Conservation (phyloP, 345 rosid genomes). For the Populus tremula region DNA sequence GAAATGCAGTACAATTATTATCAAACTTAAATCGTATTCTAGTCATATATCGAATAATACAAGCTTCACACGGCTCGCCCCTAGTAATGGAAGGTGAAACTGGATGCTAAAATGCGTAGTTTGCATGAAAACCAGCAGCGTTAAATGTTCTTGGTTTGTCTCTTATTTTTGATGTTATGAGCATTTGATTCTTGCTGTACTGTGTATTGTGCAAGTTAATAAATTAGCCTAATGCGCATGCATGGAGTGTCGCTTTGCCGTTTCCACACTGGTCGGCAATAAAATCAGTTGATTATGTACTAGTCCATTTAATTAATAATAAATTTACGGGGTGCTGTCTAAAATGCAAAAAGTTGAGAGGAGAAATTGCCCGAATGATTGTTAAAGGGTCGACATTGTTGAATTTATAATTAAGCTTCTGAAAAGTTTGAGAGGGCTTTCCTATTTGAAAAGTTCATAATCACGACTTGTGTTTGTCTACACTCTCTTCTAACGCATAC, state of each 20-base stretch:
- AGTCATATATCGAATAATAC: background rate
- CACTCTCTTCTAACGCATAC: background rate
- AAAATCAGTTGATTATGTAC: background rate
- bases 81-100: conserved; percentile 11
- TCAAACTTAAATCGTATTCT: background rate
- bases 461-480: background rate
- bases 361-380: background rate
- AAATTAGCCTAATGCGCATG: background rate
- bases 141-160: background rate
- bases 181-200: background rate
- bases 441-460: background rate
- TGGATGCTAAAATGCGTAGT: conserved; percentile 3
- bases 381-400: conserved; percentile 13
- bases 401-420: background rate
- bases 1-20: background rate
- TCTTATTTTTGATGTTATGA: background rate
- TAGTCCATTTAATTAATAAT: background rate
- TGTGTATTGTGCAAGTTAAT: background rate
- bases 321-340: background rate
- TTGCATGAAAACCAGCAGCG: conserved; percentile 8
- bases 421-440: background rate
- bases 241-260: background rate
- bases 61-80: conserved; percentile 9
- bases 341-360: background rate
- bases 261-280: background rate